These are phyloP conservation scores for Epichloe sylvatica DNA, from an alignment of 2,329 filamentous ascomycete genomes.

Conservation along the genomic window DNA sequence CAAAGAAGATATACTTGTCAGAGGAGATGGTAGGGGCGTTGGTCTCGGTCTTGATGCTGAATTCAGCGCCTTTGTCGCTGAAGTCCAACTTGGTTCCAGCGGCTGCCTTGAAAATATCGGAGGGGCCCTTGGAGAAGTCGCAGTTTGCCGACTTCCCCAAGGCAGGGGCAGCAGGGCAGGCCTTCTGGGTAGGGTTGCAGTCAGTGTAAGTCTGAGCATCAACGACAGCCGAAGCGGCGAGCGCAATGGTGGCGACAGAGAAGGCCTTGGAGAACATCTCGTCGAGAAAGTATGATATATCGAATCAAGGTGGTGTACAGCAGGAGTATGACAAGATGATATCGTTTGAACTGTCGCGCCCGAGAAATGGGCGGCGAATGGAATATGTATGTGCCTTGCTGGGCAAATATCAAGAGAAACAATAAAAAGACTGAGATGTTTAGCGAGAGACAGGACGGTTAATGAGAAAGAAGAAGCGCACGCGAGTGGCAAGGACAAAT, in stretches of 20 bases:
- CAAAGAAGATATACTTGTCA: constrained; percentile 94
- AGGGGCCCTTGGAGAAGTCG: constrained; percentile 65
- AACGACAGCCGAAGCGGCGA: constrained; percentile 35
- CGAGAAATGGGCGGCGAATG: not conserved
- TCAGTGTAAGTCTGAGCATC: constrained; percentile 42
- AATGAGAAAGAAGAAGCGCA: not conserved
- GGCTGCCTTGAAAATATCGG: constrained; percentile 36
- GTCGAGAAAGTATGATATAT: not conserved
- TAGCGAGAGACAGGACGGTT: constrained; percentile 2
- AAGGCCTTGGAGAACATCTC: constrained; percentile 32
- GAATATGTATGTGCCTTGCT: not conserved
- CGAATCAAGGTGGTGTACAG: too few relatives aligned
- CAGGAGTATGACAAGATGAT: not conserved
- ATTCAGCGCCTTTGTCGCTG: constrained; percentile 35
- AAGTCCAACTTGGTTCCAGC: constrained; percentile 36
- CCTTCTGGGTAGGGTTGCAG: constrained; percentile 41
- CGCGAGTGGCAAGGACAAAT: not conserved
- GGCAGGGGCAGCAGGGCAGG: constrained; percentile 62
- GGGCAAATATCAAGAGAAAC: not conserved
- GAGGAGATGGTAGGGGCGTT: constrained; percentile 61
- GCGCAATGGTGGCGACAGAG: constrained; percentile 30
- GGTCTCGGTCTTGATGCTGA: constrained; percentile 52
- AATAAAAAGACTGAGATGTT: not conserved
- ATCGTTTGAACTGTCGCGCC: not conserved
- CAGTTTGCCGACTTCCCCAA: constrained; percentile 47